phyloP scores from a whole-genome alignment of 1,284 basidiomycete genomes.

The Mrakiaceae sp. region DNA sequence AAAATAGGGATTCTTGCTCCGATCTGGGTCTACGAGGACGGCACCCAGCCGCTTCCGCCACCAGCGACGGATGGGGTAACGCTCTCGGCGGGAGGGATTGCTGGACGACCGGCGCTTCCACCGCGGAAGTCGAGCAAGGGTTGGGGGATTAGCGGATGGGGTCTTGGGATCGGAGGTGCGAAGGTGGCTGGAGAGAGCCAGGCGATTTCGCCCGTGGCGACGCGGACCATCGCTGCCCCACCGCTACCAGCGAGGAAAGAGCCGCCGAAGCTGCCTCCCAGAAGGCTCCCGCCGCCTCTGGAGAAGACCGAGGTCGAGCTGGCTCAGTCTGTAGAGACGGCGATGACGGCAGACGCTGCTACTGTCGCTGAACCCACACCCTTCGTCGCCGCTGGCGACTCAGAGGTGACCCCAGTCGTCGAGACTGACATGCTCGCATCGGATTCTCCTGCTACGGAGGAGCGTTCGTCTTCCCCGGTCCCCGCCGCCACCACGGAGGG shows the following conservation, averaged over 20 bases:
- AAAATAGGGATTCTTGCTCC: constrained; percentile 67
- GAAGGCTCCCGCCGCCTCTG: not conserved
- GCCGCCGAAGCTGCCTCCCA: not conserved
- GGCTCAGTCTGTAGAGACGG: not conserved
- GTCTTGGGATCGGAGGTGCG: constrained; percentile 2
- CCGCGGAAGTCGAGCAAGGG: constrained; percentile 11
- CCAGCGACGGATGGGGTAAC: not conserved
- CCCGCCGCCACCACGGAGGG: not conserved
- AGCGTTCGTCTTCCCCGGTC: not conserved
- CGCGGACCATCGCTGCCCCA: not conserved
- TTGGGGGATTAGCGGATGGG: constrained; percentile 13
- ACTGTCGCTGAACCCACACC: not conserved
- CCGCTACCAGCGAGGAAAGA: not conserved
- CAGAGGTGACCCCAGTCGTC: not conserved
- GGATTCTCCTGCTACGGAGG: not conserved
- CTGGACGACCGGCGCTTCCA: constrained; percentile 3
- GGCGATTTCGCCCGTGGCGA: not conserved
- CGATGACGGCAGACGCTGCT: not conserved
- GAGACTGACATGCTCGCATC: not conserved
- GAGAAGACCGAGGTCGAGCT: not conserved
- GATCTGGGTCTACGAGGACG: constrained; percentile 67
- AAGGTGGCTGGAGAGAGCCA: not conserved
- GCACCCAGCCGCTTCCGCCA: constrained; percentile 14
- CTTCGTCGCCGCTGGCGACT: not conserved
- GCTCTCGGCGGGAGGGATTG: not conserved